These are phyloP conservation scores for Henckelia pumila DNA, from an alignment of 257 asterid species.

Conservation along the genomic window DNA sequence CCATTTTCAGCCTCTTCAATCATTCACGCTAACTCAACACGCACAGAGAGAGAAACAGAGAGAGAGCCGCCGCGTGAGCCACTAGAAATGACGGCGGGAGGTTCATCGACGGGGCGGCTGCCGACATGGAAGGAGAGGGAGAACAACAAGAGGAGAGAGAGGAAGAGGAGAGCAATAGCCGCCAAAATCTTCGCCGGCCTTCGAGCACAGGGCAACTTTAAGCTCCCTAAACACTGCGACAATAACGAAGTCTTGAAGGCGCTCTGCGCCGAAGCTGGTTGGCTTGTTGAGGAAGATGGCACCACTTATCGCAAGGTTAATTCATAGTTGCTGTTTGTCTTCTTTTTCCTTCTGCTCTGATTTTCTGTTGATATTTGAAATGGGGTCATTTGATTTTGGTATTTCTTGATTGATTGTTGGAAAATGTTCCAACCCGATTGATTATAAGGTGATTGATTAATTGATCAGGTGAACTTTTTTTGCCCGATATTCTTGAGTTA, in stretches of 20 bases:
- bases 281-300: slow-evolving; percentile 85
- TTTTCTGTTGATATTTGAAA: neutral
- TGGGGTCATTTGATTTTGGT: neutral
- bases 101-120: slow-evolving; percentile 21
- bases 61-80: neutral
- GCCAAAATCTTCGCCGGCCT: slow-evolving; percentile 77
- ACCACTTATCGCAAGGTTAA: slow-evolving; percentile 77
- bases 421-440: slow-evolving; percentile 8
- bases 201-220: slow-evolving; percentile 67
- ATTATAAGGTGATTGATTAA: neutral
- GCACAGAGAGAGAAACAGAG: neutral
- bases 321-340: neutral
- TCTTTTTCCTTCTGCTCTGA: neutral
- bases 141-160: slow-evolving; percentile 74
- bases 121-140: slow-evolving; percentile 91
- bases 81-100: slow-evolving; percentile 35
- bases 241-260: slow-evolving; percentile 83
- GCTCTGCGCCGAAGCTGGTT: slow-evolving; percentile 75
- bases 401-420: slow-evolving; percentile 15
- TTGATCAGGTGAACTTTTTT: neutral
- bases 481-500: neutral
- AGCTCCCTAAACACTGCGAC: slow-evolving; percentile 78
- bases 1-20: slow-evolving; percentile 22
- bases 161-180: slow-evolving; percentile 73
- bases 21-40: neutral